phyloP scores from a whole-genome alignment of 2,329 filamentous ascomycete species.

The Pezicula radicicola region DNA sequence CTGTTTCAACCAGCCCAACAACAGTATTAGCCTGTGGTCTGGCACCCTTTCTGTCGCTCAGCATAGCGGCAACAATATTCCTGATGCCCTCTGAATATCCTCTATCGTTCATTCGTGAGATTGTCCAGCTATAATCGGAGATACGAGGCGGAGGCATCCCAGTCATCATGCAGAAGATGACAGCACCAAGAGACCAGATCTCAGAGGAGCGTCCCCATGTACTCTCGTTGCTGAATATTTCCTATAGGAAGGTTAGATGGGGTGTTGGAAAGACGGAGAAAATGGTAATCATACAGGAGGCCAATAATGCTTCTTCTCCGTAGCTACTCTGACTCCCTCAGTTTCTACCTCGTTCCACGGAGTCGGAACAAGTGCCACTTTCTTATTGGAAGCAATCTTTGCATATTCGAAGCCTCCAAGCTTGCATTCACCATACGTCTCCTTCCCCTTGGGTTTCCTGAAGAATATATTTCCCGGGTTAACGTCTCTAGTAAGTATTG shows the following conservation, averaged over 20 bases:
- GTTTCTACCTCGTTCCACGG: conserved; percentile 6
- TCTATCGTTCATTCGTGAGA: conserved; percentile 23
- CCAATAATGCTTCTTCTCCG: conserved; percentile 19
- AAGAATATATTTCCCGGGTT: conserved; percentile 47
- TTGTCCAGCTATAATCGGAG: conserved; percentile 19
- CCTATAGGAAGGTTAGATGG: conserved; percentile 10
- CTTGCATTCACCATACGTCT: conserved; percentile 53
- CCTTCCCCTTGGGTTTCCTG: conserved; percentile 41
- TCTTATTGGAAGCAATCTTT: conserved; percentile 17
- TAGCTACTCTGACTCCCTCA: background rate
- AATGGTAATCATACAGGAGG: conserved; percentile 17
- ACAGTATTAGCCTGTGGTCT: conserved; percentile 14
- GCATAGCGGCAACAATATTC: conserved; percentile 20
- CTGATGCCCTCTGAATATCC: conserved; percentile 15
- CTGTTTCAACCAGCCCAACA: conserved; percentile 15
- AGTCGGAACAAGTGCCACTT: conserved; percentile 2
- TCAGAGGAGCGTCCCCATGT: conserved; percentile 17
- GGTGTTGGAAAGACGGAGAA: background rate
- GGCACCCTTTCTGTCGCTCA: conserved; percentile 12
- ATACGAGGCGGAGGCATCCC: conserved; percentile 22
- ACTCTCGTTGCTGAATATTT: conserved; percentile 19
- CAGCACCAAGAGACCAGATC: conserved; percentile 24
- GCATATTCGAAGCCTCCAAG: conserved; percentile 45
- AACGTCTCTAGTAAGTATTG: conserved; percentile 48
- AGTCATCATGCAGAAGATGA: conserved; percentile 27